phyloP scores from a whole-genome alignment of 2,329 filamentous ascomycete genomes.

The Penicillium sp. region DNA sequence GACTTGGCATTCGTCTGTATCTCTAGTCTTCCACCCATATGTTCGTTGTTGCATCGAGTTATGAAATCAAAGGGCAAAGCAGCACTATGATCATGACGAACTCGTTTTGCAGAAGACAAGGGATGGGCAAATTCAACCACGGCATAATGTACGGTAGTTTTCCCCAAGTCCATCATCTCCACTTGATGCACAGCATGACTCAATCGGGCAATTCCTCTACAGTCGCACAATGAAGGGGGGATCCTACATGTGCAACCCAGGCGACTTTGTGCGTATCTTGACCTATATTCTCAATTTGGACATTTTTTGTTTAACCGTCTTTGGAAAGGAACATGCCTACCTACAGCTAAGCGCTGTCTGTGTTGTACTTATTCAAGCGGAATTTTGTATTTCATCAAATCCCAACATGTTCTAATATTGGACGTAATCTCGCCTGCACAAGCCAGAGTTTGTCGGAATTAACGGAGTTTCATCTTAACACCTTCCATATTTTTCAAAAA shows the following conservation, averaged over 20 bases:
- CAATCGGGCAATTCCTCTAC: not conserved
- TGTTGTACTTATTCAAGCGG: accelerated
- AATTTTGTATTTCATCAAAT: too few relatives aligned
- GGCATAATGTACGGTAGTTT: not conserved
- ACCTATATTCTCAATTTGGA: not conserved
- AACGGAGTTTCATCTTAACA: not conserved
- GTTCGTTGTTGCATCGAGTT: not conserved
- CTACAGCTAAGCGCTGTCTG: accelerated
- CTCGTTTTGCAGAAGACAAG: not conserved
- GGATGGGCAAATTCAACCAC: not conserved
- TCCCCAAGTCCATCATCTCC: not conserved
- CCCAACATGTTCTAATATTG: not conserved
- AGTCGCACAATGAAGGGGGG: not conserved
- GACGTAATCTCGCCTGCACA: too few relatives aligned
- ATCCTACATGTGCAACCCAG: not conserved
- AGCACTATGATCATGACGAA: not conserved
- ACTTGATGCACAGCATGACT: accelerated
- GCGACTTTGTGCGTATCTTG: not conserved
- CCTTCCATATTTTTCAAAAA: not conserved
- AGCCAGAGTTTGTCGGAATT: not conserved
- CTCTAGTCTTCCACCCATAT: not conserved
- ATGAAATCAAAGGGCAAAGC: not conserved
- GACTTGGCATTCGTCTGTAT: not conserved
- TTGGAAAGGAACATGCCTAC: too few relatives aligned
- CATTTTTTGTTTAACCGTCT: accelerated